Evolutionary conservation across 1,284 basidiomycete species (phyloP).

Genomic region (Ustilago trichophora): DNA sequence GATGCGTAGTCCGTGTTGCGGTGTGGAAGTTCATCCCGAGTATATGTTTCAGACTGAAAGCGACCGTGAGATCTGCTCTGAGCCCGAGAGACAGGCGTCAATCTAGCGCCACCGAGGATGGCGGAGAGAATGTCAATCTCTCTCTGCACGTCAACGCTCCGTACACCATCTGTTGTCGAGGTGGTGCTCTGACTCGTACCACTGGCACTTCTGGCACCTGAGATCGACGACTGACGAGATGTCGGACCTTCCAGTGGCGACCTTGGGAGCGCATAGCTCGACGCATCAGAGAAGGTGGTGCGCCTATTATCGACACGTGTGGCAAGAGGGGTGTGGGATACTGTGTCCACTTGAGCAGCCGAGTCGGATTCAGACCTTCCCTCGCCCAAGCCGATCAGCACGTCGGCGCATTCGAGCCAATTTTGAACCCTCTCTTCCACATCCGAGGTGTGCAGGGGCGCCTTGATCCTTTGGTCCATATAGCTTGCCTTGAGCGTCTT

Average conservation of each 20-base stretch:
- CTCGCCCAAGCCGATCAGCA: conserved; percentile 51
- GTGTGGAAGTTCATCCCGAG: conserved; percentile 6
- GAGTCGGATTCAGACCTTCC: conserved; percentile 46
- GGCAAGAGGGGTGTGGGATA: conserved; percentile 36
- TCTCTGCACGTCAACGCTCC: conserved; percentile 44
- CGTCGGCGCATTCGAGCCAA: conserved; percentile 58
- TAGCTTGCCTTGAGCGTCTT: conserved; percentile 46
- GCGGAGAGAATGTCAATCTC: conserved; percentile 58
- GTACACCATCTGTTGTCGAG: conserved; percentile 19
- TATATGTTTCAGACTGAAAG: conserved; percentile 27
- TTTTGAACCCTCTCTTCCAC: conserved; percentile 18
- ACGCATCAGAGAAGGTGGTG: conserved; percentile 20
- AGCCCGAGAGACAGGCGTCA: conserved; percentile 3
- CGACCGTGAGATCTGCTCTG: conserved; percentile 24
- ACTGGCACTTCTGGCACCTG: conserved; percentile 27
- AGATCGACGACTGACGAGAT: conserved; percentile 7
- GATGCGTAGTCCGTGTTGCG: not conserved
- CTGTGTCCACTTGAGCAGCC: conserved; percentile 33
- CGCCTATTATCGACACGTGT: conserved; percentile 14
- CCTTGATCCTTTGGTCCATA: conserved; percentile 15
- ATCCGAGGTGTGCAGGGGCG: not conserved
- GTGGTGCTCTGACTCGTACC: conserved; percentile 29
- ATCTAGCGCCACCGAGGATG: conserved; percentile 40
- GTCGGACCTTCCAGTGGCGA: conserved; percentile 13
- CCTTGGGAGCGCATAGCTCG: conserved; percentile 5